phyloP scores from a whole-genome alignment of 345 rosid genomes.

The Corchorus olitorius region DNA sequence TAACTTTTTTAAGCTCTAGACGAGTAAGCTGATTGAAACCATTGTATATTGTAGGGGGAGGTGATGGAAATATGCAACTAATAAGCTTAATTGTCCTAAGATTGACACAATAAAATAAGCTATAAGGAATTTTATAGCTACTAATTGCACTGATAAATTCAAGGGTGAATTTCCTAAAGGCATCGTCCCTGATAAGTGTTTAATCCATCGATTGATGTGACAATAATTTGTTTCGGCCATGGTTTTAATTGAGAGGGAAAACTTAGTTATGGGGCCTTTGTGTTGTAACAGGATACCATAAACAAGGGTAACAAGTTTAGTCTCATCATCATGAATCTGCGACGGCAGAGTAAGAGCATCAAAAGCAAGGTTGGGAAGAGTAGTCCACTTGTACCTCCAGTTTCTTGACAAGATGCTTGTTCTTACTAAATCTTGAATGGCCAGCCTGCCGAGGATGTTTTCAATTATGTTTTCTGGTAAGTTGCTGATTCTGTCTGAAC shows the following conservation, averaged over 20 bases:
- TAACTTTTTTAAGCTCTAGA: neutral
- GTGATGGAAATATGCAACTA: neutral
- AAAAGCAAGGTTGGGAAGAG: neutral
- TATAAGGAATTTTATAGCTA: neutral
- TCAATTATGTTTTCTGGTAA: neutral
- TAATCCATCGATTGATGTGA: neutral
- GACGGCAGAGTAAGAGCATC: too few species aligned
- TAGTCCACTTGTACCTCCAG: neutral
- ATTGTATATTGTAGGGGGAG: neutral
- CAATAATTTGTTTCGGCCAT: neutral
- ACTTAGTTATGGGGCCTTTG: neutral
- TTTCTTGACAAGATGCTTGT: neutral
- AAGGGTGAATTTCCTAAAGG: neutral
- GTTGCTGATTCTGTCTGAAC: too few species aligned
- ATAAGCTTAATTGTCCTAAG: neutral
- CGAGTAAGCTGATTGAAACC: neutral
- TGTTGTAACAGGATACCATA: neutral
- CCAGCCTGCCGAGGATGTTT: neutral
- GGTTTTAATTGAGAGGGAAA: neutral
- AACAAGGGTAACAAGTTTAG: neutral
- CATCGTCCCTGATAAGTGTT: neutral
- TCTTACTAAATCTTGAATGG: neutral
- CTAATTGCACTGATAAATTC: accelerated
- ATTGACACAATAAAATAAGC: neutral
- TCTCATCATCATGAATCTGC: neutral